Percentiles rank a stretch among this genome's conserved stretches.
Evolutionary conservation across 192 early-diverging fungal genomes (phyloP).

Genomic region (Backusella liffmaniae): DNA sequence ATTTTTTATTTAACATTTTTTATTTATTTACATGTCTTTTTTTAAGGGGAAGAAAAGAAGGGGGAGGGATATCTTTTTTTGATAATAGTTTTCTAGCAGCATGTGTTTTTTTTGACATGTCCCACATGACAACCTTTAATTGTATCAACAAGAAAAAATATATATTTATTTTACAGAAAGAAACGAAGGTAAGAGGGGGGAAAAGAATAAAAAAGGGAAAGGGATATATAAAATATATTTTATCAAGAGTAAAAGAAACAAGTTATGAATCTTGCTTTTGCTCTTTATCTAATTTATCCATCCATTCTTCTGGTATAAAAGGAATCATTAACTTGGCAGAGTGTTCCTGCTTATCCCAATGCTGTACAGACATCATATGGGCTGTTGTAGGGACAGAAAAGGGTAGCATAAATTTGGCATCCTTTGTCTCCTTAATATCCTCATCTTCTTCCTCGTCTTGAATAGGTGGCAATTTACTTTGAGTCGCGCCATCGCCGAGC

Average conservation of each 20-base stretch:
- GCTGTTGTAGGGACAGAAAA: slow-evolving; percentile 63
- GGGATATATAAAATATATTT: not conserved
- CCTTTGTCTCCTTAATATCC: slow-evolving; percentile 37
- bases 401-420: slow-evolving; percentile 55
- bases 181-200: not conserved
- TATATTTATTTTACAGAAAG: not conserved
- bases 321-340: slow-evolving; percentile 10
- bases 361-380: slow-evolving; percentile 14
- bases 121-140: not conserved
- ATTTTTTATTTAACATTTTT: not conserved
- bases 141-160: not conserved
- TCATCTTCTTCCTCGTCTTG: slow-evolving; percentile 24
- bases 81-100: not conserved
- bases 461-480: not conserved
- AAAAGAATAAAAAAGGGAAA: not conserved
- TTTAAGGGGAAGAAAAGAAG: not conserved
- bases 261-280: not conserved
- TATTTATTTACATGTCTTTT: not conserved
- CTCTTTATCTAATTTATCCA: slow-evolving; percentile 30
- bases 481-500: not conserved
- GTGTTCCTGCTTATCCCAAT: not conserved
- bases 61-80: not conserved
- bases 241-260: not conserved
- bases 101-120: not conserved
- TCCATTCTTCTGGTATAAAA: slow-evolving; percentile 35